Base-by-base conservation (phyloP, 768 basidiomycete genomes). In the Lactarius deliciosus region DNA sequence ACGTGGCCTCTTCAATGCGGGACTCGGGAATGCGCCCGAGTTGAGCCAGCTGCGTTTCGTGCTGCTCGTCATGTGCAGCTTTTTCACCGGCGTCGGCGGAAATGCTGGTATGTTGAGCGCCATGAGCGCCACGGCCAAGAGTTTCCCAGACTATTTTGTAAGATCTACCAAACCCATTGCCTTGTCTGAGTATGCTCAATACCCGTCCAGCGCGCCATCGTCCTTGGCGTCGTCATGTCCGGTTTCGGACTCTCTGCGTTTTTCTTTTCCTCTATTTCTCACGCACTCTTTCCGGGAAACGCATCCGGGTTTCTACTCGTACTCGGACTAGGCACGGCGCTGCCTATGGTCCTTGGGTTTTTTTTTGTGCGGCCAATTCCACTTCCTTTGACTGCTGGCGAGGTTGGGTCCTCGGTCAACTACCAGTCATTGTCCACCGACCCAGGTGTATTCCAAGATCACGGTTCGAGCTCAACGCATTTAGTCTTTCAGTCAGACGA, bases 91-190 rank as follows among this genome's bases (percentile, higher is more conserved):
- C 0, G 77, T 83, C 2, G 95, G 93, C 0, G 89, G 88, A 0
- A 89, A 88, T 66, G 88, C 83, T 2, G 93, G 91, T 0, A 75
- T 92, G 5, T 79, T 81, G 0, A 82, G 87, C n/a, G 81, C 86
- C 0, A 79, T 95, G 25, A 97, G 96, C 72, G 80, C 90, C 2
- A 90, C 90, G 0, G 95, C 94, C 0, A 94, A 91, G 70, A 86
- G 86, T 22, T 95, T 94, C 70, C 86, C 91, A 0, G 87, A 92
- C 66, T 77, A 77, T 54, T 81, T 84, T 45, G 91, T 92, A 69
- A 65, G 88, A 78, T 10, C 50, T 60, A 18, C n/a, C 32, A 20
- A 54, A 18, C 20, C 18, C 16, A 10, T 15, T 41, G 7, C 32
- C 36, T 7, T 15, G 30, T 38, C 60, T n/a, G 28, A 20, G 38